These are phyloP conservation scores for Alliaria petiolata DNA, from an alignment of 345 rosid genomes.

Conservation along the genomic window DNA sequence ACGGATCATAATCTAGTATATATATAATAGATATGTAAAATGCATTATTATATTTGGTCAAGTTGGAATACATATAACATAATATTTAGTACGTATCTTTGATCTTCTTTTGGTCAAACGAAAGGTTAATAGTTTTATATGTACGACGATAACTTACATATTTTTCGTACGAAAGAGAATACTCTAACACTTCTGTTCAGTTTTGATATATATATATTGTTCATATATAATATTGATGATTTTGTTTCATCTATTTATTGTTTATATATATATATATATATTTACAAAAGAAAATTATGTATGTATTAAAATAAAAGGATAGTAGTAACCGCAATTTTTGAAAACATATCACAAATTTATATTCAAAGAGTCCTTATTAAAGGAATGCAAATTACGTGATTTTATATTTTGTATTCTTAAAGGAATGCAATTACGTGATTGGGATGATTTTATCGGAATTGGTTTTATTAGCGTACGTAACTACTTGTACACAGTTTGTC, in stretches of 20 bases:
- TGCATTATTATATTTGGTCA: background rate
- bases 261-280: too few species aligned
- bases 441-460: background rate
- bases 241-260: too few species aligned
- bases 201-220: too few species aligned
- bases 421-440: background rate
- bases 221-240: too few species aligned
- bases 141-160: background rate
- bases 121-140: background rate
- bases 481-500: background rate
- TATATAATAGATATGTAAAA: background rate
- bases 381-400: too few species aligned
- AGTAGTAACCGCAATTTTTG: background rate
- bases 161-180: background rate
- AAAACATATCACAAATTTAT: background rate
- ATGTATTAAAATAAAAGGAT: background rate
- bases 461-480: background rate
- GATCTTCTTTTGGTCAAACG: conserved; percentile 20
- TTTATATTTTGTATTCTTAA: background rate
- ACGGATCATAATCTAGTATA: too few species aligned
- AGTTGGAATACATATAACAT: conserved; percentile 12
- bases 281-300: too few species aligned
- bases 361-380: background rate
- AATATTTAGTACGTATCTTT: background rate
- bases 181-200: too few species aligned